Evolutionary conservation across 2,329 filamentous ascomycete species (phyloP), one percentile per base, ranked within the genome.

Genomic region (Aureobasidium lini): DNA sequence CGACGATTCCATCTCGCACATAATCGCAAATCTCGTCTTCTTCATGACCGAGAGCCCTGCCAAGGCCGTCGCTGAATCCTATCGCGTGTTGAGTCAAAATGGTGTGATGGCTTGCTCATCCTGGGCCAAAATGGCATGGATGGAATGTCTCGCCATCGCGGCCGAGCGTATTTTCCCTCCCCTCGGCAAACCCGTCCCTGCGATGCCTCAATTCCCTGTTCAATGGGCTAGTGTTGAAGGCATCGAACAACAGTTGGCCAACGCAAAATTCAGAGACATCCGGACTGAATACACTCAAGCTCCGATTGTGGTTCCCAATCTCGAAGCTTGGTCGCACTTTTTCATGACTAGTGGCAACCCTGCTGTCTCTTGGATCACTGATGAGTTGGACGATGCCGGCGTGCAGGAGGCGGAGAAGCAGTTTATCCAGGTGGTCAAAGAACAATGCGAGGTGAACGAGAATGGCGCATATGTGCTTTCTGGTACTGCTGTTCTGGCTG

Each of bases 11-110:
- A 50, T 64, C 40, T 68, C 66, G 37, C 69, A 71, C 54, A 64
- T 71, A 15, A 63, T 66, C 3, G 70, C 69, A 13, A 68, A 68
- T n/a, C 63, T 63, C 62, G 67, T 71, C 1, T 71, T 67, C 53
- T 71, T 70, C 63, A 66, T 70, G 64, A 66, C 64, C 10, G 60
- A 63, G 1, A 61, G 66, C 18, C 66, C 68, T 11, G 54, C 57
- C 48, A 68, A 67, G 40, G 66, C 64, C 23, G 58, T 70, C 1
- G 43, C 49, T 6, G 68, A 70, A 44, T 61, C 63, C 9, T 53
- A 54, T 11, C 64, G 70, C 4, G 64, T 70, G 11, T 63, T 72
- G 10, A 54, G 63, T 28, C 44, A 59, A 1, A 63, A 61, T 1
- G 69, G 70, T 5, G 65, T 68, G 0, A 56, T 68, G 0, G 62